Conservation (phyloP, 2,329 filamentous ascomycete species). For the Fusarium sp. region DNA sequence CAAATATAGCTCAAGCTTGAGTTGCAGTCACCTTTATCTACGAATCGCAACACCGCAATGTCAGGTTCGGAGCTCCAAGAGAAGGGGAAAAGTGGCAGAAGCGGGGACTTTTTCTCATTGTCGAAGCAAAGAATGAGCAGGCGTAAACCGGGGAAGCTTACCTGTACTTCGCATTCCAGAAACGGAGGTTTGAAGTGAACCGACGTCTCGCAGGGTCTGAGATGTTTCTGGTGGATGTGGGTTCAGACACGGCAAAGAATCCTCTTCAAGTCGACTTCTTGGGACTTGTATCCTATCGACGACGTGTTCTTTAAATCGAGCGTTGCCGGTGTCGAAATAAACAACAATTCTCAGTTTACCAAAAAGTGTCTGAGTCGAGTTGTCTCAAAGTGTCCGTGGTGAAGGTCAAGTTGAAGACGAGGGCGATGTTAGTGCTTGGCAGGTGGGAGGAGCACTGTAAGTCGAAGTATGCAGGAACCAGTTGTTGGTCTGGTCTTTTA, state of each 20-base stretch:
- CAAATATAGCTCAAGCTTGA: slow-evolving; percentile 37
- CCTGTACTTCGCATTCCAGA: slow-evolving; percentile 50
- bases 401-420: not conserved
- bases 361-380: not conserved
- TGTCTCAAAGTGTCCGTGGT: slow-evolving; percentile 17
- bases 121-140: slow-evolving; percentile 23
- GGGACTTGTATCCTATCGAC: slow-evolving; percentile 12
- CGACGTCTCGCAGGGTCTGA: slow-evolving; percentile 40
- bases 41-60: slow-evolving; percentile 29
- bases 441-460: slow-evolving; percentile 8
- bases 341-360: slow-evolving; percentile 8
- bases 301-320: slow-evolving; percentile 1
- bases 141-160: slow-evolving; percentile 40
- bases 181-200: slow-evolving; percentile 37
- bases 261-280: slow-evolving; percentile 23
- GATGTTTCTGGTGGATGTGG: slow-evolving; percentile 35
- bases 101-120: slow-evolving; percentile 16
- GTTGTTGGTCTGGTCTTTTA: slow-evolving; percentile 22
- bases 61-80: slow-evolving; percentile 28
- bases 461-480: slow-evolving; percentile 20
- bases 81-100: slow-evolving; percentile 21
- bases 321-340: not conserved
- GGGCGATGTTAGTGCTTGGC: slow-evolving; percentile 1
- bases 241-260: slow-evolving; percentile 18
- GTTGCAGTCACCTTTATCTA: slow-evolving; percentile 48